Evolutionary conservation across 2,329 filamentous ascomycete species (phyloP), one percentile per base, ranked within the genome.

Genomic region (Dendryphion nanum): DNA sequence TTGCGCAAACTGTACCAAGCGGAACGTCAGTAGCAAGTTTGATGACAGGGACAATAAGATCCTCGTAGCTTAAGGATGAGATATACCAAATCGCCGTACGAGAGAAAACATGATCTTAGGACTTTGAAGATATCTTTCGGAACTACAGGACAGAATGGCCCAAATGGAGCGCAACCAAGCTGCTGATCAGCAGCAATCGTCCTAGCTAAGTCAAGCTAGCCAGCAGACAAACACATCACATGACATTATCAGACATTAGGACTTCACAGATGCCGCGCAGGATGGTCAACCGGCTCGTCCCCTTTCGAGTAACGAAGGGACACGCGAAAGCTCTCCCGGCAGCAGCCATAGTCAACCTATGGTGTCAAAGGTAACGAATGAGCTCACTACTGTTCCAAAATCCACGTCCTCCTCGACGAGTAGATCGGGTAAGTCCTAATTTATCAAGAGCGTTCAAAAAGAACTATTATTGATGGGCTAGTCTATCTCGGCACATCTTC

Each of bases 401-500:
- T 30, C 16, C 16, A 13, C 16, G 15, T 30, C 29, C 10, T 30
- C 29, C 15, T 30, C 29, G 8, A 30, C 8, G 3, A 15, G 29
- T 3, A 2, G 29, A 30, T 8, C 29, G 10, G 12, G 29, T 30
- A 30, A 30, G 29, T 14, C n/a, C n/a, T n/a, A n/a, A n/a, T n/a
- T n/a, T n/a, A n/a, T n/a, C n/a, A n/a, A n/a, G n/a, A n/a, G n/a
- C n/a, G n/a, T n/a, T n/a, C n/a, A n/a, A n/a, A n/a, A n/a, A n/a
- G n/a, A n/a, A n/a, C n/a, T n/a, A n/a, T n/a, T n/a, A n/a, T 26
- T 26, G 23, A 2, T 26, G 23, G 23, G 23, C 3, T 15, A 77
- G 74, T 68, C 38, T 78, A 77, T 40, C 63, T 79, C 6, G 76
- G 75, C 2, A 74, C 73, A 2, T 78, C 75, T 0, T 79, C 76